phyloP scores from a whole-genome alignment of 2,329 filamentous ascomycete species.

The Cladosporium colombiae region DNA sequence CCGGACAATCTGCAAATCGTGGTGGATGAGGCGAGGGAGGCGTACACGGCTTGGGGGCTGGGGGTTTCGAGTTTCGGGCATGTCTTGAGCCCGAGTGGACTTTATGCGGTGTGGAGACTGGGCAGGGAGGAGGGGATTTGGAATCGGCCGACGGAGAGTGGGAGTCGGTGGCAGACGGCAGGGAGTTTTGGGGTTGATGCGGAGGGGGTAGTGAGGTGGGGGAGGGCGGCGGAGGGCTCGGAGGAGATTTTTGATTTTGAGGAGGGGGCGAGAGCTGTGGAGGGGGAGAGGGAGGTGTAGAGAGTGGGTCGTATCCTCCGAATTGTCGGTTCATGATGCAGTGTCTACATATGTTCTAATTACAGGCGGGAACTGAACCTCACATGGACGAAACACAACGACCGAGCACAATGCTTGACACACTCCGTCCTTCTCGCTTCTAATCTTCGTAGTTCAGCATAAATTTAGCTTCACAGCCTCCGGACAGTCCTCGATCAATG shows the following conservation, averaged over 20 bases:
- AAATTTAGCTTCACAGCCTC: background rate
- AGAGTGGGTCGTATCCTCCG: no score
- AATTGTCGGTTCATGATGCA: background rate
- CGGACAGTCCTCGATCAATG: background rate
- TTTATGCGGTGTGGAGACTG: conserved; percentile 60
- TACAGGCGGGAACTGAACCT: background rate
- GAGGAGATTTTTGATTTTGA: conserved; percentile 26
- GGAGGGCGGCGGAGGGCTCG: conserved; percentile 34
- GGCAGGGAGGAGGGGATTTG: conserved; percentile 65
- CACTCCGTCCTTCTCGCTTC: background rate
- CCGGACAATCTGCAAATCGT: conserved; percentile 61
- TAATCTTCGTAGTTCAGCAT: background rate
- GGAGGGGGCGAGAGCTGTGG: conserved; percentile 7
- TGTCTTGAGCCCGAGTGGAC: conserved; percentile 58
- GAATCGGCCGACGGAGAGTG: conserved; percentile 65
- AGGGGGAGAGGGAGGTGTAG: background rate
- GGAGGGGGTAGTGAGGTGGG: conserved; percentile 55
- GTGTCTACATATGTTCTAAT: background rate
- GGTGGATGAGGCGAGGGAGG: conserved; percentile 59
- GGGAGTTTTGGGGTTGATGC: conserved; percentile 64
- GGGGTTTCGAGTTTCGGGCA: conserved; percentile 64
- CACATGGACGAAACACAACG: background rate
- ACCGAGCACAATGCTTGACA: background rate
- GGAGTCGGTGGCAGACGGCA: conserved; percentile 67
- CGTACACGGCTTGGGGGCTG: conserved; percentile 68